Evolutionary conservation across 495 filamentous ascomycete species (phyloP).

Genomic region (Talaromyces thailandensis): DNA sequence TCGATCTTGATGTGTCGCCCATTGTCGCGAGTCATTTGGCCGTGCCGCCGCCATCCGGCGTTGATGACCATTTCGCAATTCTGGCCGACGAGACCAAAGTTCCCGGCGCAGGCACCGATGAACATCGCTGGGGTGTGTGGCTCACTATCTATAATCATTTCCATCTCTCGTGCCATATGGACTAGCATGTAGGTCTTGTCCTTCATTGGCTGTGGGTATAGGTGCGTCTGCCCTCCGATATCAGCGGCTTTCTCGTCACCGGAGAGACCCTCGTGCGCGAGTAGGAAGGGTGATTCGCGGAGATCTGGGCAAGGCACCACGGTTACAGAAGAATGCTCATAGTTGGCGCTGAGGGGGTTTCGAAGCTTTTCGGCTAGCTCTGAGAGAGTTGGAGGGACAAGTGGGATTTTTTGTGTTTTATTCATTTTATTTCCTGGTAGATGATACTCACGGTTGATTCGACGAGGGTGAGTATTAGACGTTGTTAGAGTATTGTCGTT

Average conservation of each 20-base stretch:
- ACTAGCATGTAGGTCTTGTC: background rate
- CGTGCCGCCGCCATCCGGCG: background rate
- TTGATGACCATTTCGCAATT: background rate
- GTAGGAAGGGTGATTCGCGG: background rate
- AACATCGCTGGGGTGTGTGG: background rate
- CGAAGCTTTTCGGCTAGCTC: background rate
- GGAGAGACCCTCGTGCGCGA: background rate
- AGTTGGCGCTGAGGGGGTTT: background rate
- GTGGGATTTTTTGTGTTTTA: background rate
- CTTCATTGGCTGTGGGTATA: background rate
- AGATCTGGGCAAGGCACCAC: background rate
- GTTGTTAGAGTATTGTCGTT: no score
- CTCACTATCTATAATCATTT: background rate
- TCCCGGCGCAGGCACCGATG: background rate
- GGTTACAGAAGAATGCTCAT: background rate
- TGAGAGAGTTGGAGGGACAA: background rate
- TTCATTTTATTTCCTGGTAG: background rate
- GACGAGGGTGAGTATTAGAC: background rate
- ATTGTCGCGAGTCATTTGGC: background rate
- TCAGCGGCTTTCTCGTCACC: background rate
- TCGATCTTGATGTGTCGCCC: background rate
- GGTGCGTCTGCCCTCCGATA: background rate
- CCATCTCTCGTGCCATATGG: background rate
- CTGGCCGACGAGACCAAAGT: background rate
- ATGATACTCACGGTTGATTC: background rate